Conservation (phyloP, 2,329 filamentous ascomycete species). For the Colletotrichum cordylinicola region DNA sequence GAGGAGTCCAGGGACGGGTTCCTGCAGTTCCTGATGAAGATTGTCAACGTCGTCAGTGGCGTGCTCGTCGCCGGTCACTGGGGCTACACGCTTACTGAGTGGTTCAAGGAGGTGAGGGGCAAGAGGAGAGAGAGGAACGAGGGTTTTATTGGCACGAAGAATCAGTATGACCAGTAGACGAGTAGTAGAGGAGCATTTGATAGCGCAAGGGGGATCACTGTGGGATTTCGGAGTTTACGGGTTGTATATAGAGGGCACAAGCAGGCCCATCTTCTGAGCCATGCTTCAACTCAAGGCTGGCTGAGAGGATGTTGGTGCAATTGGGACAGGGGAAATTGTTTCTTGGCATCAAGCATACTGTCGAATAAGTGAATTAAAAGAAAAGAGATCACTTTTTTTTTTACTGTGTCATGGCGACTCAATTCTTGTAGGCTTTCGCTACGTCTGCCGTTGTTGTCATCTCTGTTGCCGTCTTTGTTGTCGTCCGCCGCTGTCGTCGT, state of each 20-base stretch:
- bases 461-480: neutral
- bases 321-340: neutral
- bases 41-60: constrained; percentile 90
- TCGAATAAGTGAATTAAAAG: neutral
- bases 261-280: neutral
- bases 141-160: constrained; percentile 22
- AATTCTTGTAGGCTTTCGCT: too few species aligned
- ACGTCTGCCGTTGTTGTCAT: neutral
- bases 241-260: constrained; percentile 7
- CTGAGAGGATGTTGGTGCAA: neutral
- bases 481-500: neutral
- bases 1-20: constrained; percentile 81
- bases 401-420: neutral
- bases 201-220: neutral
- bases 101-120: constrained; percentile 65
- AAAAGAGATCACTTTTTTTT: neutral
- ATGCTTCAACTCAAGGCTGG: neutral
- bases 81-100: constrained; percentile 86
- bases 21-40: constrained; percentile 75
- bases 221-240: constrained; percentile 11
- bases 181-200: neutral
- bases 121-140: constrained; percentile 48
- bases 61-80: constrained; percentile 94
- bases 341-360: neutral
- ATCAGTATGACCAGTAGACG: constrained; percentile 20